Percentiles rank a stretch among this genome's conserved stretches.
Conservation (phyloP, 345 rosid species). For the Excoecaria cochinchinensis region DNA sequence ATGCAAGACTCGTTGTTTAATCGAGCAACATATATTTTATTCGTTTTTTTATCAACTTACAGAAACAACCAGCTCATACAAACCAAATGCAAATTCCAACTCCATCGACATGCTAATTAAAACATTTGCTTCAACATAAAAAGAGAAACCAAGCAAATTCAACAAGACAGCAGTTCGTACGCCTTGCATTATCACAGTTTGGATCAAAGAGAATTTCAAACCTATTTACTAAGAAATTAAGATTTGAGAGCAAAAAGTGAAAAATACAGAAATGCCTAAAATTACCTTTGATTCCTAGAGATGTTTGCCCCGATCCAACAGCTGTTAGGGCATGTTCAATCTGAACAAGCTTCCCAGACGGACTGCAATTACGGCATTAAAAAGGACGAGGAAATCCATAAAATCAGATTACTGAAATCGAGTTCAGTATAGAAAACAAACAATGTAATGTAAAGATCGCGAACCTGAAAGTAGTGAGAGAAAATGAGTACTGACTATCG, state of each 20-base stretch:
- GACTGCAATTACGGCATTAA: conserved; percentile 38
- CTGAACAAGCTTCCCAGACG: conserved; percentile 98
- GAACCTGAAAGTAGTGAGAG: conserved; percentile 96
- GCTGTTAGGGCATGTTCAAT: conserved; percentile 94
- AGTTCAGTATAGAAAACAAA: background rate
- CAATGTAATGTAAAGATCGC: background rate
- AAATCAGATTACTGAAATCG: background rate
- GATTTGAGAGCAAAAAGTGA: background rate
- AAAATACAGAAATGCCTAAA: background rate
- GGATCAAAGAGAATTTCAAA: background rate
- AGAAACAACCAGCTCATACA: background rate
- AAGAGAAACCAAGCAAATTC: background rate
- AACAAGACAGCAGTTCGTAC: background rate
- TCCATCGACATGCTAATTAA: background rate
- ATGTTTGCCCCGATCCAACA: conserved; percentile 94
- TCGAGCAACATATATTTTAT: background rate
- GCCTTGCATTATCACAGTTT: background rate
- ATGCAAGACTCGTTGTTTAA: background rate
- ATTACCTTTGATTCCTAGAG: conserved; percentile 88
- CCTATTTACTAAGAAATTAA: background rate
- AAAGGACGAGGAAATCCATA: background rate
- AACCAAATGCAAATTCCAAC: background rate
- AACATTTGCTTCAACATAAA: no score
- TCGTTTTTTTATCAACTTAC: background rate
- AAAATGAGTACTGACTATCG: conserved; percentile 91